phyloP scores from a whole-genome alignment of 306 rosid genomes.

The Cucumis cinereus region DNA sequence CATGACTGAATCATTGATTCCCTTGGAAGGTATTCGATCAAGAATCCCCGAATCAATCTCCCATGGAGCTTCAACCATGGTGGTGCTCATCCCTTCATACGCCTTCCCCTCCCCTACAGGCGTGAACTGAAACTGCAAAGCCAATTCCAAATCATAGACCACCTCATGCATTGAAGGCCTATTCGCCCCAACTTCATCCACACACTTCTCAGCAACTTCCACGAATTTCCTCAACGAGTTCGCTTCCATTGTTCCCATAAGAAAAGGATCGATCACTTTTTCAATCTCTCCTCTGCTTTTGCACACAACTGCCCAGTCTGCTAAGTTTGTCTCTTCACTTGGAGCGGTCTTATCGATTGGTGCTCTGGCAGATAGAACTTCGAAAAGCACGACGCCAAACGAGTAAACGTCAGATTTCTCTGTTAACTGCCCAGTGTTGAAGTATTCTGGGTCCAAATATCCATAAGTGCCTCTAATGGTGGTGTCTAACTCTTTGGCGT shows the following conservation, averaged over 20 bases:
- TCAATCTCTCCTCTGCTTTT: not conserved
- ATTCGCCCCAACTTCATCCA: not conserved
- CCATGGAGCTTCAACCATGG: not conserved
- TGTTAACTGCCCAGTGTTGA: not conserved
- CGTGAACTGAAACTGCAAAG: not conserved
- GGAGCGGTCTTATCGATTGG: not conserved
- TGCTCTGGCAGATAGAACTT: slow-evolving; percentile 2
- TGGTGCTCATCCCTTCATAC: not conserved
- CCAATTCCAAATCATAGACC: not conserved
- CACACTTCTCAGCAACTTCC: slow-evolving; percentile 3
- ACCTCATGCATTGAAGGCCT: slow-evolving; percentile 13
- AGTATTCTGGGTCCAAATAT: not conserved
- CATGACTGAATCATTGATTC: not conserved
- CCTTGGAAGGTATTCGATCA: not conserved
- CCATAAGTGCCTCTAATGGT: not conserved
- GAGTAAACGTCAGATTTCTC: slow-evolving; percentile 1
- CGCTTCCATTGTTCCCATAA: not conserved
- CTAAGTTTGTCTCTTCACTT: not conserved
- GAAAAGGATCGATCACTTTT: not conserved
- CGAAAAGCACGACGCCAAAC: slow-evolving; percentile 9
- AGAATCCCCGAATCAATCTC: not conserved
- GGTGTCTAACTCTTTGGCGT: not conserved
- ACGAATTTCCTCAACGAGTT: not conserved
- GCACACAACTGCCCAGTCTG: not conserved
- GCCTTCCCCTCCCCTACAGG: not conserved